Evolutionary conservation across 495 filamentous ascomycete species (phyloP).

Genomic region (Aspergillus mulundensis): DNA sequence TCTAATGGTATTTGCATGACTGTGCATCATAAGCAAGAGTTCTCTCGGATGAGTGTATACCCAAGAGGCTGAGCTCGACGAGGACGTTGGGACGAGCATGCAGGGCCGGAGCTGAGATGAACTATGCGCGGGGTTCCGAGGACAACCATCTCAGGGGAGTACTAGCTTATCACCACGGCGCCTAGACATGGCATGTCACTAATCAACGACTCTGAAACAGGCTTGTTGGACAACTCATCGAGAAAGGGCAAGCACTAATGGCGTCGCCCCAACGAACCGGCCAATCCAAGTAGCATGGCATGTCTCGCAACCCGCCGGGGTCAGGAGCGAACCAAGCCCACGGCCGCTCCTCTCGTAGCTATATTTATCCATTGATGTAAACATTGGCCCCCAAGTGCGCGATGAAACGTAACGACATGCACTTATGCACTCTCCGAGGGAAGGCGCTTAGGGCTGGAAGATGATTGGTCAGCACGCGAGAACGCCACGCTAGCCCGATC

Average conservation of each 20-base stretch:
- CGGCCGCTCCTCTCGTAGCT: not conserved
- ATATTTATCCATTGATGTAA: not conserved
- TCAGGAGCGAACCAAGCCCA: not conserved
- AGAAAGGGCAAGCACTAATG: not conserved
- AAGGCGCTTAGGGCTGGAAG: not conserved
- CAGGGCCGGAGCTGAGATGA: not conserved
- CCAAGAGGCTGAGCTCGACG: not conserved
- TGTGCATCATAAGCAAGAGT: not conserved
- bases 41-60: not conserved
- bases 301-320: too few relatives aligned
- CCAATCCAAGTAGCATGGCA: too few relatives aligned
- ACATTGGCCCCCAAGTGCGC: not conserved
- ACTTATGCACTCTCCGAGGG: not conserved
- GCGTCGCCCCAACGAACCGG: too few relatives aligned
- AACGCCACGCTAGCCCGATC: not conserved
- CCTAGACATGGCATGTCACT: not conserved
- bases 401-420: not conserved
- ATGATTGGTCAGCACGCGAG: not conserved
- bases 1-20: not conserved
- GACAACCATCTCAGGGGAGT: not conserved
- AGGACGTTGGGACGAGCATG: not conserved
- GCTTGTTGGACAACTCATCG: not conserved
- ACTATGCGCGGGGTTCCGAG: not conserved
- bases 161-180: not conserved
- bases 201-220: not conserved